Evolutionary conservation across 352 stramenopile species (phyloP), one percentile per base, ranked within the genome.

Genomic region (Globisporangium carolinianum): DNA sequence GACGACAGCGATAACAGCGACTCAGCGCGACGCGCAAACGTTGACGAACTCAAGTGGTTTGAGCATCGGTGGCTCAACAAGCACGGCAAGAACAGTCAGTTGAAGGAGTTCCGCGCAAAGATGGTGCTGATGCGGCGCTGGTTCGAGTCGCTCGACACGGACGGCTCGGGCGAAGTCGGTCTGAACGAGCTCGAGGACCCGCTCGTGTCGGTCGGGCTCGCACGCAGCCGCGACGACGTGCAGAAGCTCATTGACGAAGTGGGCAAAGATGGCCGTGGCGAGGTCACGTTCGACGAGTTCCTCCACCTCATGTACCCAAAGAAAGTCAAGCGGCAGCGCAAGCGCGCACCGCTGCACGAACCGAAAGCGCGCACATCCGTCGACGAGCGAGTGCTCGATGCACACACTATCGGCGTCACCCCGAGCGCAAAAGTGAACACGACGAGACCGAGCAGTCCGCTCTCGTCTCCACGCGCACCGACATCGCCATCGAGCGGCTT

Each of bases 131-230:
- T 94, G 65, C 62, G 79, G 3, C 79, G 73, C 37, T 96, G 87
- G 87, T 96, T 96, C 51, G 79, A 90, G 51, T 93, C 76, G n/a
- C 71, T 96, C n/a, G 87, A 96, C 57, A 58, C 76, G 1, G 87
- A 95, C 41, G 80, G 82, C 15, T 89, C 79, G 1, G 87, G 86
- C 3, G 83, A 89, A 50, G 82, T 95, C 17, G 83, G 85, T 3
- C 54, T 95, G 12, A 76, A 91, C 56, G 86, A 96, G 51, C 71
- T 96, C 9, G 83, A 91, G 43, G 83, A 94, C 39, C 87, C 87
- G n/a, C 71, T 96, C 12, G 77, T 96, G n/a, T 94, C 84, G 0
- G 83, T 94, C 11, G 87, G 87, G 1, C 71, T 96, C 24, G 87
- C 86, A 24, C 69, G 74, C 7, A 87, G 62, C 54, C 78, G 80